phyloP scores from a whole-genome alignment of 2,329 filamentous ascomycete genomes.

The Pseudophaeomoniella oleicola region DNA sequence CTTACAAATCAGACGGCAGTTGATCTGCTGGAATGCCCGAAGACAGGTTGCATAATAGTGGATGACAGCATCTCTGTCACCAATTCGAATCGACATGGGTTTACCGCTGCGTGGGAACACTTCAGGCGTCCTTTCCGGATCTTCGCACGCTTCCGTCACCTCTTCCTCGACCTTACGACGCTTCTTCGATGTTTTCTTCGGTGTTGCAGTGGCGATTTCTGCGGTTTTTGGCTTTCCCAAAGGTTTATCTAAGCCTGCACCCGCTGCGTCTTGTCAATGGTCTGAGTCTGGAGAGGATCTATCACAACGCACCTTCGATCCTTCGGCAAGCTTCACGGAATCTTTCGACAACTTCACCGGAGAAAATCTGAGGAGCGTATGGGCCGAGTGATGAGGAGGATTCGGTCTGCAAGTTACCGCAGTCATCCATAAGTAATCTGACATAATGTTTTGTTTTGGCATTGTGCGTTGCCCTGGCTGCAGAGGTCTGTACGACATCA shows the following conservation, averaged over 20 bases:
- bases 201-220: neutral
- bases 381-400: neutral
- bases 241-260: neutral
- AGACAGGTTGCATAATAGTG: slow-evolving; percentile 26
- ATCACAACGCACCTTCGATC: neutral
- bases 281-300: neutral
- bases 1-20: slow-evolving; percentile 29
- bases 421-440: neutral
- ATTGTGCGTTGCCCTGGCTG: neutral
- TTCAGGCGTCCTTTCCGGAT: neutral
- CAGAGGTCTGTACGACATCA: neutral
- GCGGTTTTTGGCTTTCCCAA: neutral
- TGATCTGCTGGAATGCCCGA: slow-evolving; percentile 28
- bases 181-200: neutral
- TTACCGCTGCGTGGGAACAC: neutral
- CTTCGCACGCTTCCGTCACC: neutral
- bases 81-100: slow-evolving; percentile 17
- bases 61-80: slow-evolving; percentile 21
- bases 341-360: neutral
- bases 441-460: neutral
- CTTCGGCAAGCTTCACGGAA: neutral
- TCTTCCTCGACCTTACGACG: neutral
- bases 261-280: neutral
- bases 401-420: neutral
- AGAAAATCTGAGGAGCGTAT: neutral